Base-by-base conservation (phyloP, 768 basidiomycete genomes). In the Pseudohyphozyma bogoriensis region DNA sequence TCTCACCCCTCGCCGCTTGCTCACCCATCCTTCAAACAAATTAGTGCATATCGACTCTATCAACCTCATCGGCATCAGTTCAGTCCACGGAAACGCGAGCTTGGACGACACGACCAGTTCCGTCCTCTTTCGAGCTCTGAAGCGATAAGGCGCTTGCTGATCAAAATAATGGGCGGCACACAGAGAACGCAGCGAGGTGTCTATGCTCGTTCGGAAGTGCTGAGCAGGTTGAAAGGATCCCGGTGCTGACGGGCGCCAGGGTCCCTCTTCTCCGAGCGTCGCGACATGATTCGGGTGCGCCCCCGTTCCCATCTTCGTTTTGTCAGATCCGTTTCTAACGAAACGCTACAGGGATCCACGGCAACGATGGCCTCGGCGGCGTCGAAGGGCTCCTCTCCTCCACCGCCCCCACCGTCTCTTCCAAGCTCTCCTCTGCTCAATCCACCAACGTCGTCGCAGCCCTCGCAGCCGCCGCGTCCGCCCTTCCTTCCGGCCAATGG, bases 71-170 rank as follows among this genome's bases (percentile, higher is more conserved):
- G 90, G 89, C 1, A 75, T 92, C n/a, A 90, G 89, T 0, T 87
- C 87, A 29, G 89, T 87, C 73, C 86, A 90, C 71, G 89, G 89
- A 22, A 92, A 92, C 69, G 79, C 87, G 0, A 49, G 60, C 0
- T 59, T 68, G 74, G 77, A 61, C 78, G 79, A 33, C 71, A 84
- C 16, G 77, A 77, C 72, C 87, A 31, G 63, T 64, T 13, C 29
- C 8, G 24, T n/a, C 4, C 42, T 22, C 1, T 28, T 24, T 15
- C 8, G 86, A 0, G 77, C 78, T 32, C 31, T 47, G 28, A 24
- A 5, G 3, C 33, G 35, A 35, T 8, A 3, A 16, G 20, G 37
- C 42, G n/a, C n/a, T n/a, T n/a, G n/a, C n/a, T n/a, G n/a, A n/a
- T n/a, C n/a, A n/a, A n/a, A n/a, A n/a, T n/a, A n/a, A n/a, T n/a